These are phyloP conservation scores for Clarireedia hainanense DNA, from an alignment of 2,329 filamentous ascomycete species.

Conservation along the genomic window DNA sequence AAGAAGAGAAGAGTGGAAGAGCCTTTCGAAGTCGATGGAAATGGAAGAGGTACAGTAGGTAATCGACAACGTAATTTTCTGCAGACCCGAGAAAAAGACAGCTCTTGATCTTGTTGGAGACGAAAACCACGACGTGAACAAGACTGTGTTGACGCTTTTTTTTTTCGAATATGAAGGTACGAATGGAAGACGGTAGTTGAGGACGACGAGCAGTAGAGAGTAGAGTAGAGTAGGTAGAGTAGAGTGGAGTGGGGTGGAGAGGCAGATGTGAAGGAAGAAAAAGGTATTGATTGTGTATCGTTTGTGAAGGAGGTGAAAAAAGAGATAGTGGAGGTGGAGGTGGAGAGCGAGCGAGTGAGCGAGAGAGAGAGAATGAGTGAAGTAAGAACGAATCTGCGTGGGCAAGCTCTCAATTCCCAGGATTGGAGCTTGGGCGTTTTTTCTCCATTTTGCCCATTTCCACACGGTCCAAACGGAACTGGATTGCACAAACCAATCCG, in stretches of 20 bases:
- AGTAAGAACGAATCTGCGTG: neutral
- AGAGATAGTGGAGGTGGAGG: neutral
- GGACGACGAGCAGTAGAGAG: neutral
- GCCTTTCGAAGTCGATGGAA: neutral
- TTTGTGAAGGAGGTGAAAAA: neutral
- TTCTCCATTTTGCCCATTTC: neutral
- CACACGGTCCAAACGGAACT: too few species aligned
- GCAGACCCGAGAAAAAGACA: neutral
- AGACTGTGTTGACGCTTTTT: neutral
- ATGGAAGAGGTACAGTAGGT: neutral
- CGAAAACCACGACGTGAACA: too few species aligned
- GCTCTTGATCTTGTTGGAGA: neutral
- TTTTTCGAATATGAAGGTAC: neutral
- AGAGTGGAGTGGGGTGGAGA: neutral
- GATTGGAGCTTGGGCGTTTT: neutral
- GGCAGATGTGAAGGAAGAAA: conserved; percentile 1
- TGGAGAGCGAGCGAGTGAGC: too few species aligned
- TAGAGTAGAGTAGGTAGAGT: neutral
- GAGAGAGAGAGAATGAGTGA: too few species aligned
- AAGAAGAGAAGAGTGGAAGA: conserved; percentile 1
- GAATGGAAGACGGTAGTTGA: neutral
- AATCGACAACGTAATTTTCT: neutral
- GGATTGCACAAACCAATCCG: too few species aligned
- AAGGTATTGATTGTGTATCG: neutral
- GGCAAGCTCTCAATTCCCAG: too few species aligned